Conservation (phyloP, 1,284 basidiomycete genomes). For the Coniferiporia sulphurascens region DNA sequence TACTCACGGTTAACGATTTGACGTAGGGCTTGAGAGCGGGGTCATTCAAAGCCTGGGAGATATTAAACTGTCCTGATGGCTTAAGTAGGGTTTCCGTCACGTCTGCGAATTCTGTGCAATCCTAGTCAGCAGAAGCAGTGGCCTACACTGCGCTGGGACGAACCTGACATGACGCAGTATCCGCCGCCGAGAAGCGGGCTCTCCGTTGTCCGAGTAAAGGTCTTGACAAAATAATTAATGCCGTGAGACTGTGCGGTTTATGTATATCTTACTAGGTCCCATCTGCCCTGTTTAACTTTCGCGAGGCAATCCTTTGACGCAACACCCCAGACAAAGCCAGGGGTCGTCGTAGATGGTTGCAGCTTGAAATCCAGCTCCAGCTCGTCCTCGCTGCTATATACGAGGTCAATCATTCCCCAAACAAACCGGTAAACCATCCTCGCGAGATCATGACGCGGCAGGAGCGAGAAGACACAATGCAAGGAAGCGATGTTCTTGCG, state of each 20-base stretch:
- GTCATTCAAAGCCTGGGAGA: slow-evolving; percentile 56
- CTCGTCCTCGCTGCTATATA: slow-evolving; percentile 63
- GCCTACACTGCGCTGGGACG: neutral
- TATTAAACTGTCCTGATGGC: slow-evolving; percentile 45
- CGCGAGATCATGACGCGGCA: slow-evolving; percentile 79
- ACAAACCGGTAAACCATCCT: slow-evolving; percentile 57
- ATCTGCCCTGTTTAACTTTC: slow-evolving; percentile 64
- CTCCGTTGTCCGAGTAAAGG: slow-evolving; percentile 76
- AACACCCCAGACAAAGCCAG: slow-evolving; percentile 79
- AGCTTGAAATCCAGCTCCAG: slow-evolving; percentile 77
- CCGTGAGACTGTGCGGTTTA: neutral
- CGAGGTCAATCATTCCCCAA: slow-evolving; percentile 67
- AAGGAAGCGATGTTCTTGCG: slow-evolving; percentile 70
- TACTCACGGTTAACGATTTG: slow-evolving; percentile 61
- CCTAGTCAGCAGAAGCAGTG: slow-evolving; percentile 16
- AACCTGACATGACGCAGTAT: slow-evolving; percentile 72
- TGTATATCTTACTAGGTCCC: slow-evolving; percentile 70
- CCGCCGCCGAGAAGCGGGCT: slow-evolving; percentile 51
- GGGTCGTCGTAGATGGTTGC: slow-evolving; percentile 37
- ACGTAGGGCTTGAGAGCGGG: slow-evolving; percentile 69
- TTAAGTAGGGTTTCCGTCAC: slow-evolving; percentile 78
- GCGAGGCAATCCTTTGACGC: slow-evolving; percentile 75
- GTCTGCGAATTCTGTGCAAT: slow-evolving; percentile 63
- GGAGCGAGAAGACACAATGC: slow-evolving; percentile 73
- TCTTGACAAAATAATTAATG: slow-evolving; percentile 35